Evolutionary conservation across 2,329 filamentous ascomycete genomes (phyloP).

Genomic region (Fusarium ambrosium): DNA sequence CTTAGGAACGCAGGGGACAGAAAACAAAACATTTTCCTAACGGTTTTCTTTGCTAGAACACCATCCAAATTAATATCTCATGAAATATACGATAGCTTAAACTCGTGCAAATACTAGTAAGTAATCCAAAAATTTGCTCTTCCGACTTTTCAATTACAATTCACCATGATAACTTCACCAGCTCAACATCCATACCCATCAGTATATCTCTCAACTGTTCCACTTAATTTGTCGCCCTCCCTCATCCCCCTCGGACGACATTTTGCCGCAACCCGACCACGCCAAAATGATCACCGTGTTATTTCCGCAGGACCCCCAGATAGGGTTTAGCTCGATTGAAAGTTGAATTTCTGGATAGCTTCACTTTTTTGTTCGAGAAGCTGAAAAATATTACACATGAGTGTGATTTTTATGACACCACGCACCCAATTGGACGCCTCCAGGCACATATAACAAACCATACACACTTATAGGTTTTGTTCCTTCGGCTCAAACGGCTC

Average conservation of each 20-base stretch:
- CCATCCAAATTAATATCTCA: neutral
- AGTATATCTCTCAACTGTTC: slow-evolving; percentile 27
- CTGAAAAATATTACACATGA: slow-evolving; percentile 20
- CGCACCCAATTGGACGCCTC: slow-evolving; percentile 6
- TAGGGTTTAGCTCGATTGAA: slow-evolving; percentile 20
- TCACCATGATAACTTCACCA: neutral
- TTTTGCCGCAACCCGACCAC: slow-evolving; percentile 39
- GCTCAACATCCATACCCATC: slow-evolving; percentile 4
- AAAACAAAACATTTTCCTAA: slow-evolving; percentile 4
- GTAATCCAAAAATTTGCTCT: too few species aligned
- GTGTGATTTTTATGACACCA: slow-evolving; percentile 17
- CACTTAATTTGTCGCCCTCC: slow-evolving; percentile 25
- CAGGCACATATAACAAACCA: neutral
- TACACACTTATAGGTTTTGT: too few species aligned
- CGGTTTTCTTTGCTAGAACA: neutral
- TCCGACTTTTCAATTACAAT: neutral
- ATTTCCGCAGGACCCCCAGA: slow-evolving; percentile 26
- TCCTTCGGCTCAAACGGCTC: neutral
- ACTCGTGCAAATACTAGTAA: neutral
- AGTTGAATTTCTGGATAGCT: slow-evolving; percentile 41
- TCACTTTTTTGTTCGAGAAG: slow-evolving; percentile 24
- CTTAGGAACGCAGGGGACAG: slow-evolving; percentile 15
- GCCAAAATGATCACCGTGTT: slow-evolving; percentile 19
- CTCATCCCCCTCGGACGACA: slow-evolving; percentile 29
- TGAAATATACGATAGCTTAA: neutral